Percentiles rank a stretch among this genome's conserved stretches.
Conservation (phyloP, 2,329 filamentous ascomycete genomes). For the Verticillium alfalfae region DNA sequence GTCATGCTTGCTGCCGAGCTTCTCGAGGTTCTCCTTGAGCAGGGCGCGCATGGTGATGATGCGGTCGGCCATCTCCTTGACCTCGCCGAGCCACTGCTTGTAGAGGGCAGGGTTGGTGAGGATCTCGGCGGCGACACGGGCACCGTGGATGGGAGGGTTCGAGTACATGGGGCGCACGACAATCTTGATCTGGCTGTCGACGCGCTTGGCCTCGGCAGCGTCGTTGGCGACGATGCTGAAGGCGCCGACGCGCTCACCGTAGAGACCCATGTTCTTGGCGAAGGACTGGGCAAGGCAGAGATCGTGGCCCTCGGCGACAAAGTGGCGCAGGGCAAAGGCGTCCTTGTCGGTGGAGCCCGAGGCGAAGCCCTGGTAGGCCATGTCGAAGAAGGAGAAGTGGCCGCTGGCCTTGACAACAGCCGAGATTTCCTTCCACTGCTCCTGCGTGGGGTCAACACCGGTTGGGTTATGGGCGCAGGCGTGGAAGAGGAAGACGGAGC, state of each 20-base stretch:
- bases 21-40: slow-evolving; percentile 91
- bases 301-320: slow-evolving; percentile 86
- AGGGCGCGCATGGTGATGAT: slow-evolving; percentile 98
- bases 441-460: slow-evolving; percentile 84
- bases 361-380: slow-evolving; percentile 98
- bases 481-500: slow-evolving; percentile 89
- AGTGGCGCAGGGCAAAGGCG: slow-evolving; percentile 89
- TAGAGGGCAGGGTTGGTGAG: slow-evolving; percentile 80
- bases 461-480: slow-evolving; percentile 98
- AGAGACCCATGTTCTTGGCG: slow-evolving; percentile 99
- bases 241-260: slow-evolving; percentile 94
- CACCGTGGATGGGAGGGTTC: slow-evolving; percentile 95
- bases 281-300: slow-evolving; percentile 88
- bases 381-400: slow-evolving; percentile 97
- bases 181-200: slow-evolving; percentile 98
- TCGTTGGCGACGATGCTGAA: slow-evolving; percentile 88
- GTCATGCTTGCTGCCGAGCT: slow-evolving; percentile 91
- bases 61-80: slow-evolving; percentile 98
- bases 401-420: slow-evolving; percentile 76
- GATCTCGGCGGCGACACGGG: slow-evolving; percentile 88
- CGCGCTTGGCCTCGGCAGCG: slow-evolving; percentile 85
- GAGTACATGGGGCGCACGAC: slow-evolving; percentile 96
- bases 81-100: slow-evolving; percentile 91
- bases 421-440: slow-evolving; percentile 91
- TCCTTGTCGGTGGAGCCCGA: slow-evolving; percentile 88